Evolutionary conservation across 2,329 filamentous ascomycete genomes (phyloP), one percentile per base, ranked within the genome.

Genomic region (Ophiosphaerella narmari): DNA sequence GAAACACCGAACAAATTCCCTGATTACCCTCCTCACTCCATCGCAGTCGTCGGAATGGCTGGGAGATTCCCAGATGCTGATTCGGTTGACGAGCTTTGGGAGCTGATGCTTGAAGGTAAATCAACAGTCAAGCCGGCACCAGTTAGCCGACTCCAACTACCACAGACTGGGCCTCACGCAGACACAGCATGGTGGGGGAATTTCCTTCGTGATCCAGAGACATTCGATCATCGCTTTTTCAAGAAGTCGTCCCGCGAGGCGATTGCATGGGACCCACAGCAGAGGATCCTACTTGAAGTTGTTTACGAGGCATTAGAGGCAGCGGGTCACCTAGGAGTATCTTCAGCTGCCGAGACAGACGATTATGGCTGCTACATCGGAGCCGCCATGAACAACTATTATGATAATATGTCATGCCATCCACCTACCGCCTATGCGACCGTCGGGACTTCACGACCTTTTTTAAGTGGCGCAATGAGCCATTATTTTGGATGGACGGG

Each of bases 221-320:
- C 26, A 29, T 53, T 77, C 33, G 72, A 77, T 36, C 66, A 72
- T 23, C 13, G 24, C 1, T 69, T 70, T 48, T 70, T 70, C 41
- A 37, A 44, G 5, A 51, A 53, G 13, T 56, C 46, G 5, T 34
- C 50, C 5, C 39, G 42, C 5, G 66, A 70, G 16, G 59, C 62
- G 1, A 39, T 46, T 1, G 34, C 44, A n/a, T 63, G 63, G 51
- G 62, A 67, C 43, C 63, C 63, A 3, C 60, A 66, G 35, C 59
- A 66, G 29, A 57, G 65, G 4, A 40, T 60, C 14, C 46, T 62
- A 4, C 51, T 68, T 2, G 54, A 68, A 35, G 40, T 54, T 1
- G 50, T 57, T 1, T 68, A 66, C 35, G 62, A 74, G 48, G 69
- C 73, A 61, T 43, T 77, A 75, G 39, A 70, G 70, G 65, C 62